phyloP scores from a whole-genome alignment of 306 rosid genomes.

The Casuarina equisetifolia region DNA sequence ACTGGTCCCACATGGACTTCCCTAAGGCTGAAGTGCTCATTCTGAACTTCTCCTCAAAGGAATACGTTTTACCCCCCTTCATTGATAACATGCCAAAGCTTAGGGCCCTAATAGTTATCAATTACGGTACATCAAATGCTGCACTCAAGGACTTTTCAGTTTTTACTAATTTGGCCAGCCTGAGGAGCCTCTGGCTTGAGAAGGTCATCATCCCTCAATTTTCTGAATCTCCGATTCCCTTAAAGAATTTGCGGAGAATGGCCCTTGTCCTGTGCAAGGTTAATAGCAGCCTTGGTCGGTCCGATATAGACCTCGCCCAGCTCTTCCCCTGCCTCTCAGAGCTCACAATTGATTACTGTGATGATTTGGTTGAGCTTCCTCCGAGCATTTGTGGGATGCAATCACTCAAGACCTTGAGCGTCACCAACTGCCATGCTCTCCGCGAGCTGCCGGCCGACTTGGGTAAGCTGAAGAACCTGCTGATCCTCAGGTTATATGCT shows the following conservation, averaged over 20 bases:
- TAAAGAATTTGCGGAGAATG: slow-evolving; percentile 52
- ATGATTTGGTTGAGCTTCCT: slow-evolving; percentile 57
- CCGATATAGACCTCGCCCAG: slow-evolving; percentile 31
- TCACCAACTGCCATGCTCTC: slow-evolving; percentile 78
- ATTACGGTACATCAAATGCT: slow-evolving; percentile 57
- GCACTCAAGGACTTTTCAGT: slow-evolving; percentile 49
- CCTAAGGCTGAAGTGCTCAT: slow-evolving; percentile 84
- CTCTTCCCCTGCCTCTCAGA: slow-evolving; percentile 63
- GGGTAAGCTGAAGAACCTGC: slow-evolving; percentile 46
- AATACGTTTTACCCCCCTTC: slow-evolving; percentile 75
- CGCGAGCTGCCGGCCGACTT: slow-evolving; percentile 54
- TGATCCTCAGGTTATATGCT: slow-evolving; percentile 68
- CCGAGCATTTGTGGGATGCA: slow-evolving; percentile 59
- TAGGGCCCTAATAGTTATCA: slow-evolving; percentile 63
- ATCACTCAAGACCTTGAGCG: slow-evolving; percentile 53
- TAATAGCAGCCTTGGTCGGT: slow-evolving; percentile 44
- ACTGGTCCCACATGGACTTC: slow-evolving; percentile 71
- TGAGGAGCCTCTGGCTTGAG: slow-evolving; percentile 90
- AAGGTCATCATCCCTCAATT: slow-evolving; percentile 60
- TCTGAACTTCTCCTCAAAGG: slow-evolving; percentile 62
- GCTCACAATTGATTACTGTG: slow-evolving; percentile 80
- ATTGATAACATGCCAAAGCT: slow-evolving; percentile 75
- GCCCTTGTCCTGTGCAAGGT: slow-evolving; percentile 64
- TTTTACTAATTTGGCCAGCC: slow-evolving; percentile 39
- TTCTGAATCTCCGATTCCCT: slow-evolving; percentile 25